Conservation (phyloP, 192 early-diverging fungal species). For the Podochytrium sp. region DNA sequence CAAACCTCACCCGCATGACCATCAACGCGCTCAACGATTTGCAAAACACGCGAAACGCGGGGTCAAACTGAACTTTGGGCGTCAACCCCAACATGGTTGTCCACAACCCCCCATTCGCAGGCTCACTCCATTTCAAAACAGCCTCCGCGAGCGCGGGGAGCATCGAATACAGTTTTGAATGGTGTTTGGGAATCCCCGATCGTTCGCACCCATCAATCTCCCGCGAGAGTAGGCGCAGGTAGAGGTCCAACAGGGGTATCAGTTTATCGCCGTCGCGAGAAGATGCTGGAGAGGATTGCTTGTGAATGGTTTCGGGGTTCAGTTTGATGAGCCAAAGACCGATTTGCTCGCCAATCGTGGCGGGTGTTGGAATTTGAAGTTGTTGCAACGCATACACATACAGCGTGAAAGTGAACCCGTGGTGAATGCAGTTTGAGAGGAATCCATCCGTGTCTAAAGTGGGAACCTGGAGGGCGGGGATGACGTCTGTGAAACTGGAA, state of each 20-base stretch:
- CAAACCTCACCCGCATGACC: not conserved
- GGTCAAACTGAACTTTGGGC: slow-evolving; percentile 16
- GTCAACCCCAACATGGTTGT: slow-evolving; percentile 34
- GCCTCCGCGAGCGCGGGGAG: slow-evolving; percentile 32
- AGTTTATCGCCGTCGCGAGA: slow-evolving; percentile 47
- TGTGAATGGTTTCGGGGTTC: slow-evolving; percentile 32
- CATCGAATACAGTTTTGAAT: slow-evolving; percentile 28
- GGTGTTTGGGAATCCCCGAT: slow-evolving; percentile 11
- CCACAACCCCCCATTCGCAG: slow-evolving; percentile 40
- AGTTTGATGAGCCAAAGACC: slow-evolving; percentile 39
- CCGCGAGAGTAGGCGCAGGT: slow-evolving; percentile 27
- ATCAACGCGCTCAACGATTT: slow-evolving; percentile 24
- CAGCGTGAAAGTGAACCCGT: slow-evolving; percentile 41
- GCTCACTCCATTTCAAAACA: slow-evolving; percentile 37
- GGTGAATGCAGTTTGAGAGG: slow-evolving; percentile 40
- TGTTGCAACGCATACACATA: slow-evolving; percentile 38
- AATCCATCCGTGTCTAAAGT: slow-evolving; percentile 40
- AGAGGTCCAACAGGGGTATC: slow-evolving; percentile 32
- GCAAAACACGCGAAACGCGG: slow-evolving; percentile 26
- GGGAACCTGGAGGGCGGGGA: slow-evolving; percentile 27
- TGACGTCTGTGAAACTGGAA: not conserved
- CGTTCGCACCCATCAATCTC: slow-evolving; percentile 7
- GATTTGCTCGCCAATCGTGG: slow-evolving; percentile 45
- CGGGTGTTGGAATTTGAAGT: not conserved
- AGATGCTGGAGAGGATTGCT: not conserved